phyloP scores from a whole-genome alignment of 2,329 filamentous ascomycete species.

The Xylariomycetidae sp. region DNA sequence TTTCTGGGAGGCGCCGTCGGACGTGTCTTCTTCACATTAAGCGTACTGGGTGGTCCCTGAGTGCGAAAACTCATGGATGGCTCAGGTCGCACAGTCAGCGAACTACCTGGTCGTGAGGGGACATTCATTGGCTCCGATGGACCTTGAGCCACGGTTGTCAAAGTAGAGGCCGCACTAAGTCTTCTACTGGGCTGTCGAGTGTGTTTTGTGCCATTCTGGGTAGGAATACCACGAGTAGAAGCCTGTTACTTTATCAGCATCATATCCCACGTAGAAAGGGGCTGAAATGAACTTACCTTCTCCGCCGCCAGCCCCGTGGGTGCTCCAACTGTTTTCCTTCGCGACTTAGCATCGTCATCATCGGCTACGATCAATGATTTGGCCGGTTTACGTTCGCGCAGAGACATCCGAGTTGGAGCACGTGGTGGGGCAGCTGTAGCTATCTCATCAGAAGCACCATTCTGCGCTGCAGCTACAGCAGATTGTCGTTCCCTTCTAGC shows the following conservation, averaged over 20 bases:
- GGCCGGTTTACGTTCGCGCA: constrained; percentile 64
- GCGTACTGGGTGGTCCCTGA: constrained; percentile 29
- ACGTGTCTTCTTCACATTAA: constrained; percentile 58
- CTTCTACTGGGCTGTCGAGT: constrained; percentile 38
- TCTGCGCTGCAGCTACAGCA: too few species aligned
- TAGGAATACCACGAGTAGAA: constrained; percentile 27
- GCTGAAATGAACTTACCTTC: constrained; percentile 28
- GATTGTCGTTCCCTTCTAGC: constrained; percentile 62
- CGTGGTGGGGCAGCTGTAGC: constrained; percentile 25
- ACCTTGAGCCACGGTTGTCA: constrained; percentile 25
- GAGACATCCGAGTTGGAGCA: constrained; percentile 61
- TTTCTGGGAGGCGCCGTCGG: constrained; percentile 40
- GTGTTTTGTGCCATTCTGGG: constrained; percentile 20
- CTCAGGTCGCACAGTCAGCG: constrained; percentile 37
- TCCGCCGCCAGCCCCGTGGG: constrained; percentile 41
- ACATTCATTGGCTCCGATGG: constrained; percentile 6
- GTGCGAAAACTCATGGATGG: constrained; percentile 38
- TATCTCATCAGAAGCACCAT: constrained; percentile 26
- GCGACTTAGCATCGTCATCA: constrained; percentile 44
- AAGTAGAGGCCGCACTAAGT: constrained; percentile 43
- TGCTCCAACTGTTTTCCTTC: constrained; percentile 59
- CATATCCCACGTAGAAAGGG: constrained; percentile 2
- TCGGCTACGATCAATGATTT: constrained; percentile 51
- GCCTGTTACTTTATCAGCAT: too few species aligned
- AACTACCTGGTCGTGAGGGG: constrained; percentile 33